Evolutionary conservation across 2,329 filamentous ascomycete genomes (phyloP), one percentile per base, ranked within the genome.

Genomic region (Pyricularia grisea): DNA sequence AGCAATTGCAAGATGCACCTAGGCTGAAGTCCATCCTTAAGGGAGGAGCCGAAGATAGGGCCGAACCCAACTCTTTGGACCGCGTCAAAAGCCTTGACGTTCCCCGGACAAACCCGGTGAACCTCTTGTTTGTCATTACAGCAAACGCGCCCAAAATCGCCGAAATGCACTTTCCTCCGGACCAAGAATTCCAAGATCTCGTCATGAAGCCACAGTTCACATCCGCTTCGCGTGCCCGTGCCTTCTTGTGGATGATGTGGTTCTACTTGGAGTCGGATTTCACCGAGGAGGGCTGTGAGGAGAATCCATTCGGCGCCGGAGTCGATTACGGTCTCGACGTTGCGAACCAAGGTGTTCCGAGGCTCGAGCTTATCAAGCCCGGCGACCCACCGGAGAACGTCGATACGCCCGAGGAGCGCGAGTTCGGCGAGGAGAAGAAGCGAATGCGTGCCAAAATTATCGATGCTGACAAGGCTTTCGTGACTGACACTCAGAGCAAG

Each of bases 221-320:
- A 69, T 98, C 94, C 78, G 81, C 84, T 73, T 97, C 92, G 71
- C 88, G 95, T 71, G 94, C 95, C 0, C 89, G 83, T 64, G 94
- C 94, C 0, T 99, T 99, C 74, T 81, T 99, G 25, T 99, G 95
- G 95, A 83, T 99, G 72, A 96, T 99, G 89, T 99, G 95, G 95
- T 97, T 95, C 83, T 98, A 99, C 76, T 85, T 99, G 23, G 95
- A 99, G 78, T 97, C 94, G 31, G 93, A 97, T 77, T 98, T 97
- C 73, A 92, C 92, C 0, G 88, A 91, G 73, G 92, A 97, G 74
- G 93, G 92, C 69, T 94, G 93, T 64, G 85, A 92, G 66, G 90
- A 92, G 73, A 99, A 99, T 75, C 95, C 95, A 0, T 99, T 97
- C 74, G 95, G 95, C 0, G 77, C 83, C 12, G 89, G 88, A 14